Conservation (phyloP, 495 filamentous ascomycete genomes). For the Neurospora sp. region DNA sequence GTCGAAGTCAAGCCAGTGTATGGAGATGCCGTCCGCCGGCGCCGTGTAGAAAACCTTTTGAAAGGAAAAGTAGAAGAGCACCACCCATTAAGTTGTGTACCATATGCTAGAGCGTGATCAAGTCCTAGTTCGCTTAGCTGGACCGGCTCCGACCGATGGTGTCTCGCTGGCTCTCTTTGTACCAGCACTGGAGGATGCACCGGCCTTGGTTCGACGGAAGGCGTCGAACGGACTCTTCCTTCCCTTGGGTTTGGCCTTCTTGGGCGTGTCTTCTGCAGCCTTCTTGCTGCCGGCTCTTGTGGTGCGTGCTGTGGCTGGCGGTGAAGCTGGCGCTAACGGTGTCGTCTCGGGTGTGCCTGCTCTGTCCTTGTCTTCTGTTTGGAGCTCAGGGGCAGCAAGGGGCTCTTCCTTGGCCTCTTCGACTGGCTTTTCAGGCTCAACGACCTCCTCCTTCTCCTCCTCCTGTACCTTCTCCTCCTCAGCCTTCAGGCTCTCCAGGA, state of each 20-base stretch:
- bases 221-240: conserved; percentile 55
- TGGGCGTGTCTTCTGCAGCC: conserved; percentile 15
- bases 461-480: conserved; percentile 43
- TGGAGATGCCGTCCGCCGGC: background rate
- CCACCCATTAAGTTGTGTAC: background rate
- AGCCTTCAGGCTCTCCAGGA: conserved; percentile 38
- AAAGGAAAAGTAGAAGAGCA: background rate
- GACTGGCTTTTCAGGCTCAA: background rate
- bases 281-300: conserved; percentile 34
- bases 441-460: conserved; percentile 4
- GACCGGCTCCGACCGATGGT: conserved; percentile 17
- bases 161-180: conserved; percentile 39
- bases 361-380: background rate
- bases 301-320: conserved; percentile 44
- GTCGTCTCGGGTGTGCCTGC: conserved; percentile 42
- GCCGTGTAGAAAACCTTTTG: background rate
- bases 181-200: conserved; percentile 11
- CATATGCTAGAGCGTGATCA: conserved; percentile 10
- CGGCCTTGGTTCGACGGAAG: conserved; percentile 53
- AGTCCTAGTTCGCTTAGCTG: conserved; percentile 27
- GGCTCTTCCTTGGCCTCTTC: background rate
- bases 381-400: background rate
- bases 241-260: conserved; percentile 16
- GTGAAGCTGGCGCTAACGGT: conserved; percentile 42
- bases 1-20: background rate